Conservation (phyloP, 495 filamentous ascomycete genomes). For the Tuber microsphaerosporum region DNA sequence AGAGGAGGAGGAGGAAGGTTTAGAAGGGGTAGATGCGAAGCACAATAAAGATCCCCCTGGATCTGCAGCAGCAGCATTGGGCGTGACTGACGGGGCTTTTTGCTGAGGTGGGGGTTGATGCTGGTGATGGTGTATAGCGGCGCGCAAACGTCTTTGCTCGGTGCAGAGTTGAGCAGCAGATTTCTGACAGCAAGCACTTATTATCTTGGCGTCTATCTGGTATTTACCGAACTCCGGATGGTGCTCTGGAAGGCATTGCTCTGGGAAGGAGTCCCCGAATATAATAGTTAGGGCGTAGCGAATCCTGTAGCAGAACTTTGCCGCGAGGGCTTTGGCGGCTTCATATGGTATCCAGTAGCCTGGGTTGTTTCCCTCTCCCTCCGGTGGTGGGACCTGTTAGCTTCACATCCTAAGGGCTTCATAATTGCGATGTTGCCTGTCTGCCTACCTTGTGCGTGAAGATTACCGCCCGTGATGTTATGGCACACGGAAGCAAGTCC, state of each 20-base stretch:
- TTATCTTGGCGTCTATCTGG: slow-evolving; percentile 58
- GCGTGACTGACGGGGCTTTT: background rate
- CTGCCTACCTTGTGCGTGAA: slow-evolving; percentile 74
- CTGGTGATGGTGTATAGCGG: background rate
- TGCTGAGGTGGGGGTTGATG: background rate
- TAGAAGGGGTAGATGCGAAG: background rate
- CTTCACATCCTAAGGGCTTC: background rate
- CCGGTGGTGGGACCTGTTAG: slow-evolving; percentile 2
- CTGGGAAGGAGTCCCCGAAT: slow-evolving; percentile 74
- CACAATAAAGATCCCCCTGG: background rate
- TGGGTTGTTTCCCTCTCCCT: slow-evolving; percentile 40
- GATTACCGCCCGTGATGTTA: slow-evolving; percentile 87
- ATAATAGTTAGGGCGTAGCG: slow-evolving; percentile 76
- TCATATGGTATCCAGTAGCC: slow-evolving; percentile 96
- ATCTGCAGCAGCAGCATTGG: background rate
- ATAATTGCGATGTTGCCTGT: background rate
- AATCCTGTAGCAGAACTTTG: slow-evolving; percentile 81
- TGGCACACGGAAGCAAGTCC: slow-evolving; percentile 79
- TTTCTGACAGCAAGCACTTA: slow-evolving; percentile 41
- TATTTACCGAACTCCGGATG: slow-evolving; percentile 56
- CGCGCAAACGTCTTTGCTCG: slow-evolving; percentile 15
- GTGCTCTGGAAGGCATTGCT: slow-evolving; percentile 57
- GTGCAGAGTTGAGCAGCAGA: slow-evolving; percentile 12
- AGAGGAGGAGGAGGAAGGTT: background rate
- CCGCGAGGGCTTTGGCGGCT: slow-evolving; percentile 72